These are phyloP conservation scores for Pythium plurisporium DNA, from an alignment of 352 stramenopile genomes.

Conservation along the genomic window DNA sequence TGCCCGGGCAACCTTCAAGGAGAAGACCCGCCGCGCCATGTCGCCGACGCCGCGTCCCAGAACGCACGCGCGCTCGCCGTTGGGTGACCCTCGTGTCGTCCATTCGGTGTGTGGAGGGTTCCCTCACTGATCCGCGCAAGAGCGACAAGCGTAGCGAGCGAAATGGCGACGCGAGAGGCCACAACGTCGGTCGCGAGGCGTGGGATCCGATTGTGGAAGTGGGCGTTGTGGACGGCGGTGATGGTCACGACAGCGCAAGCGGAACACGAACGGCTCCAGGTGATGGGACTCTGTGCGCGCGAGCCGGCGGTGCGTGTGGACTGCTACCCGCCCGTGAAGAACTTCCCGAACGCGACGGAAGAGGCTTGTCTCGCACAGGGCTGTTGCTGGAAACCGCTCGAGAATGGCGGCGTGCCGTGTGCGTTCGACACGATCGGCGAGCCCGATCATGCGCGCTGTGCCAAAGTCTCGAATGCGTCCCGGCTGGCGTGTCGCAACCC, in stretches of 20 bases:
- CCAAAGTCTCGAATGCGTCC: conserved; percentile 30
- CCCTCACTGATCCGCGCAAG: neutral
- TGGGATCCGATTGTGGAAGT: conserved; percentile 1
- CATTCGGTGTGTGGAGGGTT: neutral
- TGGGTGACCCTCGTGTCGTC: no score
- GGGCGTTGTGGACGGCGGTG: conserved; percentile 21
- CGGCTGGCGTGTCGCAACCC: conserved; percentile 76
- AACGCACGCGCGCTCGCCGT: no score
- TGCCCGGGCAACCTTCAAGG: no score
- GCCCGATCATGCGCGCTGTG: conserved; percentile 25
- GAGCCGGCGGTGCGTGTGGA: conserved; percentile 43
- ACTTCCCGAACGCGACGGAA: conserved; percentile 70
- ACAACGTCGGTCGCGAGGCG: neutral
- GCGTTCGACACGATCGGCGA: conserved; percentile 39
- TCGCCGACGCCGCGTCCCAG: conserved; percentile 15
- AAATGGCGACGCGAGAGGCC: conserved; percentile 7
- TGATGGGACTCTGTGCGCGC: conserved; percentile 25
- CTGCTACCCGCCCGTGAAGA: conserved; percentile 57
- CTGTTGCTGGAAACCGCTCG: conserved; percentile 74
- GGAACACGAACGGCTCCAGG: neutral
- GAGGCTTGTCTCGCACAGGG: conserved; percentile 78
- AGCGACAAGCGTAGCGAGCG: neutral
- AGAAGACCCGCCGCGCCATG: conserved; percentile 1
- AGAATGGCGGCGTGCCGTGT: conserved; percentile 54
- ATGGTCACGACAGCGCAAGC: neutral